Percentiles rank a stretch among this genome's conserved stretches.
Conservation (phyloP, 148 eudicot genomes). For the Fallopia convolvulus region DNA sequence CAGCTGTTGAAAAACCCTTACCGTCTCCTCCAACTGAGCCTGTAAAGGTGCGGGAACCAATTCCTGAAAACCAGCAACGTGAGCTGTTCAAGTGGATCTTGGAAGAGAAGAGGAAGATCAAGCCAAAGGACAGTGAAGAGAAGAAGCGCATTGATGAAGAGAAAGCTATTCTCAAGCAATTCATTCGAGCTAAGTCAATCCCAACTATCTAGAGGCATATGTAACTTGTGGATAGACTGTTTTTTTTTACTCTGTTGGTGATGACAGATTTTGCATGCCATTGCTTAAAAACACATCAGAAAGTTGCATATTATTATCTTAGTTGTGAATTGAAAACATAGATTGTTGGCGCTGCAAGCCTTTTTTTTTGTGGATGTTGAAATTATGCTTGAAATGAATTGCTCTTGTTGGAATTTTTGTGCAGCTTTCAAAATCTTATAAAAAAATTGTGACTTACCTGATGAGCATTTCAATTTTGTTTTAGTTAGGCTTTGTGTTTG, state of each 20-base stretch:
- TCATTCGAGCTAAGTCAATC: slow-evolving; percentile 40
- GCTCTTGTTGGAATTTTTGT: neutral
- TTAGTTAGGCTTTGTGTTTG: neutral
- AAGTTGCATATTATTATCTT: neutral
- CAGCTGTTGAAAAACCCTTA: slow-evolving; percentile 25
- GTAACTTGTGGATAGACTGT: slow-evolving; percentile 6
- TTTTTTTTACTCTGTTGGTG: neutral
- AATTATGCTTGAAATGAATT: neutral
- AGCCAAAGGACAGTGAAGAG: slow-evolving; percentile 42
- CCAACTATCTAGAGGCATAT: slow-evolving; percentile 20
- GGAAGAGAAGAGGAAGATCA: slow-evolving; percentile 57
- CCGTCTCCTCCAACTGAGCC: slow-evolving; percentile 34
- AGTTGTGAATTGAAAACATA: neutral
- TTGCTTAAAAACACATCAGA: neutral
- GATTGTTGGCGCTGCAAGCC: neutral
- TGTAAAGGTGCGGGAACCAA: slow-evolving; percentile 38
- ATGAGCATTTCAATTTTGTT: neutral
- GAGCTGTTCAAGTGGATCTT: slow-evolving; percentile 68
- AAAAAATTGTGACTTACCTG: neutral
- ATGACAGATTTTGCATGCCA: neutral
- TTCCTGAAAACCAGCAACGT: slow-evolving; percentile 58
- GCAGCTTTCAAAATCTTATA: neutral
- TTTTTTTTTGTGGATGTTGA: neutral
- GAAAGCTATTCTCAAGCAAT: slow-evolving; percentile 53
- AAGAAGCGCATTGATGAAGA: slow-evolving; percentile 54